Conservation (phyloP, 495 filamentous ascomycete genomes). For the Penicillium malachiteum region DNA sequence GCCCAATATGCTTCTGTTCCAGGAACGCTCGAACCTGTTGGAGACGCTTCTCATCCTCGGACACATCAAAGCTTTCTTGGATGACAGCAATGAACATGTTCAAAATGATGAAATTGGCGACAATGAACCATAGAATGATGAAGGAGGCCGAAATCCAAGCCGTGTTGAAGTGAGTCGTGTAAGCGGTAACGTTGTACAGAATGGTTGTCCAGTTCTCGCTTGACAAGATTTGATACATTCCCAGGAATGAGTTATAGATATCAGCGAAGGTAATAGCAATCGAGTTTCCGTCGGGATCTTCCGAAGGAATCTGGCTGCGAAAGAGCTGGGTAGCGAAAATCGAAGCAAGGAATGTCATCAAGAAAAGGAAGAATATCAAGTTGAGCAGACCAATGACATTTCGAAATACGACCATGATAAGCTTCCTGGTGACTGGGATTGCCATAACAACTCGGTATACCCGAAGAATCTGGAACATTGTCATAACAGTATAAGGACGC, state of each 20-base stretch:
- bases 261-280: conserved; percentile 77
- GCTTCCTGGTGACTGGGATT: conserved; percentile 76
- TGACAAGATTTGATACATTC: conserved; percentile 98
- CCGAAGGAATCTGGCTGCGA: conserved; percentile 71
- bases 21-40: conserved; percentile 94
- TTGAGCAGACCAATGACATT: conserved; percentile 92
- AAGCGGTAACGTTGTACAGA: conserved; percentile 76
- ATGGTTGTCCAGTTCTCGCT: conserved; percentile 94
- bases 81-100: conserved; percentile 99
- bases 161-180: conserved; percentile 59
- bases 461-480: conserved; percentile 88
- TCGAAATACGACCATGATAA: conserved; percentile 84
- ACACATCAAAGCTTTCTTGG: conserved; percentile 99
- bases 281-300: conserved; percentile 53
- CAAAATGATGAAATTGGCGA: conserved; percentile 92
- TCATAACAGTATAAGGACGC: conserved; percentile 82
- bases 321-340: conserved; percentile 95
- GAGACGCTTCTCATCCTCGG: conserved; percentile 95
- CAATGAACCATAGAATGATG: conserved; percentile 91
- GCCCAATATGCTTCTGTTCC: conserved; percentile 82
- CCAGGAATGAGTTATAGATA: conserved; percentile 93
- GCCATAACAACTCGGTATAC: conserved; percentile 91
- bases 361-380: conserved; percentile 91
- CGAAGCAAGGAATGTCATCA: conserved; percentile 89
- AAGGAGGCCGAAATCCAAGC: conserved; percentile 96